These are phyloP conservation scores for Acrodontium crateriforme DNA, from an alignment of 2,329 filamentous ascomycete species.

Conservation along the genomic window DNA sequence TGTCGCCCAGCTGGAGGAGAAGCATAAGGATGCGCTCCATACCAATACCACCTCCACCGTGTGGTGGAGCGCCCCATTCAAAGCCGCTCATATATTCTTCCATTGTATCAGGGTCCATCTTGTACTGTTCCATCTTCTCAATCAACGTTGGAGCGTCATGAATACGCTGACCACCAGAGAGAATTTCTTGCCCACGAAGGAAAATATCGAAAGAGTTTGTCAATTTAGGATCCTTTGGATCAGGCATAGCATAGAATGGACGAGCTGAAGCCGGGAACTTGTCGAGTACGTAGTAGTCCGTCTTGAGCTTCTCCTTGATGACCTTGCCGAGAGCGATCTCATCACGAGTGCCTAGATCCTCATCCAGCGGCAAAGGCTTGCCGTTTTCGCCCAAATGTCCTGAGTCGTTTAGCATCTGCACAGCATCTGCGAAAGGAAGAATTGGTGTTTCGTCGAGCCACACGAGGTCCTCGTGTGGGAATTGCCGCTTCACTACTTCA, in stretches of 20 bases:
- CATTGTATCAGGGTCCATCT: constrained; percentile 70
- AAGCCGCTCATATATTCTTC: constrained; percentile 83
- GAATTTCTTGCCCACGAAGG: constrained; percentile 81
- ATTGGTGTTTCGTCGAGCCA: constrained; percentile 78
- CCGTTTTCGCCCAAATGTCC: constrained; percentile 68
- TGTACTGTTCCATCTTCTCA: constrained; percentile 60
- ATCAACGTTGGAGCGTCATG: constrained; percentile 64
- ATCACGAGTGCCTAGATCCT: constrained; percentile 73
- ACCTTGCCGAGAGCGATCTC: constrained; percentile 76
- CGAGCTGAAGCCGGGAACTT: constrained; percentile 77
- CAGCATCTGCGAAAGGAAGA: constrained; percentile 64
- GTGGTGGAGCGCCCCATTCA: constrained; percentile 74
- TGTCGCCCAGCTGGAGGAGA: constrained; percentile 74
- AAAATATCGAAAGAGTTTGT: constrained; percentile 97
- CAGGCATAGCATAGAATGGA: constrained; percentile 84
- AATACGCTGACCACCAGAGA: constrained; percentile 86
- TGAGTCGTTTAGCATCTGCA: constrained; percentile 66
- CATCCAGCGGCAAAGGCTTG: constrained; percentile 52
- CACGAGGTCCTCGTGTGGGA: constrained; percentile 73
- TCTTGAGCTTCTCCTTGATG: constrained; percentile 72
- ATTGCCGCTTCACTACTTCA: constrained; percentile 66
- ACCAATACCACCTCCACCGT: constrained; percentile 81
- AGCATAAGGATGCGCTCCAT: constrained; percentile 81
- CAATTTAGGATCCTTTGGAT: constrained; percentile 54
- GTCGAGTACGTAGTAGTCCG: constrained; percentile 89